phyloP scores from a whole-genome alignment of 352 stramenopile genomes.

The Peronospora belbahrii region DNA sequence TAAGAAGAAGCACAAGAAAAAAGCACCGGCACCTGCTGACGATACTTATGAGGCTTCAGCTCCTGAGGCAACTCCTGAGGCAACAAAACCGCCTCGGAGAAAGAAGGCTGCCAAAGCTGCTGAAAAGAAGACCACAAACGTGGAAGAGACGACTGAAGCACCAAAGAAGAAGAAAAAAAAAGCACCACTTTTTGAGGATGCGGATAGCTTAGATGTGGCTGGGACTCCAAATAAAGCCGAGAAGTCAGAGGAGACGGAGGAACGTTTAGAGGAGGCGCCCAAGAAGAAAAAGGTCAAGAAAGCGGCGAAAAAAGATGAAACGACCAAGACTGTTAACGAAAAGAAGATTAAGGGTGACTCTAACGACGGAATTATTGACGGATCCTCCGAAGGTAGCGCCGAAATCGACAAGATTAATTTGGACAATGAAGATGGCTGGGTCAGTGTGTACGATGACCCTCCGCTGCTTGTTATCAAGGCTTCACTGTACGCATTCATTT shows the following conservation, averaged over 20 bases:
- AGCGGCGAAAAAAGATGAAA: conserved; percentile 6
- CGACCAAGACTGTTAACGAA: conserved; percentile 29
- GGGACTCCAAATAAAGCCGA: too few species aligned
- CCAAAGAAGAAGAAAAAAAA: conserved; percentile 27
- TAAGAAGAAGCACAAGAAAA: conserved; percentile 43
- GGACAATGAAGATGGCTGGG: conserved; percentile 60
- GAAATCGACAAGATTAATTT: conserved; percentile 84
- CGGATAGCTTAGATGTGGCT: too few species aligned
- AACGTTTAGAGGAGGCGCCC: neutral
- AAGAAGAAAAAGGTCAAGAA: conserved; percentile 13
- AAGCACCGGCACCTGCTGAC: conserved; percentile 5
- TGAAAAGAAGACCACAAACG: neutral
- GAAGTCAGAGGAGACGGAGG: too few species aligned
- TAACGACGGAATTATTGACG: conserved; percentile 72
- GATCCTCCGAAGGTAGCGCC: conserved; percentile 62
- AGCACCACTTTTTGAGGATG: too few species aligned
- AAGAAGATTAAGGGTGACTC: conserved; percentile 68
- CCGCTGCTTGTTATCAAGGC: conserved; percentile 77
- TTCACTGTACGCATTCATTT: conserved; percentile 79
- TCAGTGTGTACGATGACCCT: conserved; percentile 78
- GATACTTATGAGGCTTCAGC: too few species aligned
- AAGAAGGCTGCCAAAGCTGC: neutral
- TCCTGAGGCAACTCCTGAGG: too few species aligned
- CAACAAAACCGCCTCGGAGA: too few species aligned
- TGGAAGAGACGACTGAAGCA: conserved; percentile 11